Evolutionary conservation across 2,329 filamentous ascomycete species (phyloP).

Genomic region (Lachnellula arida): DNA sequence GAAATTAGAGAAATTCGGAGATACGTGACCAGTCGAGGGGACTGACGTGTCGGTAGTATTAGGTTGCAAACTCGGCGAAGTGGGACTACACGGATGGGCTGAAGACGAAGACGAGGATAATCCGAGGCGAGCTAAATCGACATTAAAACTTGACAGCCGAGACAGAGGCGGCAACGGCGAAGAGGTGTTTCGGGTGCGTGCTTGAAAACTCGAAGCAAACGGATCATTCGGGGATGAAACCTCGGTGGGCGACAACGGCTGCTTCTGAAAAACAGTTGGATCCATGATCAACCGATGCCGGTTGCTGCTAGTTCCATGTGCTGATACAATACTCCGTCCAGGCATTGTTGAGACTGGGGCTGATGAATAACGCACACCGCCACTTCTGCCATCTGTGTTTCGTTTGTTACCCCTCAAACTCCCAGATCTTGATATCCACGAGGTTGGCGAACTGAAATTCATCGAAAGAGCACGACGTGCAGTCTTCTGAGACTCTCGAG

Average conservation of each 20-base stretch:
- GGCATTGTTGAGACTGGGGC: slow-evolving; percentile 40
- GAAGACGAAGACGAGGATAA: slow-evolving; percentile 37
- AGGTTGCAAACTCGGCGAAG: slow-evolving; percentile 28
- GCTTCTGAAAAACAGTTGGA: slow-evolving; percentile 20
- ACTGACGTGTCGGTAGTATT: slow-evolving; percentile 31
- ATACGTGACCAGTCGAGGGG: slow-evolving; percentile 41
- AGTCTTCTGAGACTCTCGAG: slow-evolving; percentile 40
- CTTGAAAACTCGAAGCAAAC: slow-evolving; percentile 20
- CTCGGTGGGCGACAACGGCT: slow-evolving; percentile 13
- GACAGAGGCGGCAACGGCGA: slow-evolving; percentile 54
- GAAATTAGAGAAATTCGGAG: slow-evolving; percentile 31
- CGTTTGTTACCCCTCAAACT: slow-evolving; percentile 54
- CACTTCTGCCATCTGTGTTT: slow-evolving; percentile 38
- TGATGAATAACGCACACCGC: slow-evolving; percentile 49
- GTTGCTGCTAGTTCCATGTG: slow-evolving; percentile 19
- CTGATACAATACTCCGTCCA: slow-evolving; percentile 22
- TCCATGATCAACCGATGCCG: slow-evolving; percentile 22
- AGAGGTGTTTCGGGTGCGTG: slow-evolving; percentile 40
- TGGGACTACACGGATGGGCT: slow-evolving; percentile 23
- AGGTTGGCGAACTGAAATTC: slow-evolving; percentile 53
- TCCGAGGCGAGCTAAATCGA: slow-evolving; percentile 47
- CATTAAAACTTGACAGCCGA: slow-evolving; percentile 49
- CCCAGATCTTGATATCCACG: slow-evolving; percentile 52
- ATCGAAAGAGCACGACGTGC: slow-evolving; percentile 53
- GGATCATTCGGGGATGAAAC: slow-evolving; percentile 21